Conservation (phyloP, 306 rosid genomes). For the Cucurbita moschata region DNA sequence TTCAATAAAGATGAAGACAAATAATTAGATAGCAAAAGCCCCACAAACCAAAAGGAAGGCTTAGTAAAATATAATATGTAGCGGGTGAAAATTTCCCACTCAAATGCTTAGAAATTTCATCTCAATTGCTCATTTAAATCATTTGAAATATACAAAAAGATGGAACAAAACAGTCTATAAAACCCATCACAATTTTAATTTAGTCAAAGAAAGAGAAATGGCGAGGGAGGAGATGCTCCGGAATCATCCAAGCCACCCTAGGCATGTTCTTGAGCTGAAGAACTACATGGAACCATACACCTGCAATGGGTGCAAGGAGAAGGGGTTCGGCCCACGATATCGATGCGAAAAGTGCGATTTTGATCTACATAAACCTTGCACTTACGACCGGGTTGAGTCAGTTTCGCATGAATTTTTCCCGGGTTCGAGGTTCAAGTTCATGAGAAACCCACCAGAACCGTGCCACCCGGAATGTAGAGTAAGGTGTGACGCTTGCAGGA, state of each 20-base stretch:
- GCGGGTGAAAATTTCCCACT: too few relatives aligned
- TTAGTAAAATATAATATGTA: too few relatives aligned
- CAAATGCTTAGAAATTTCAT: too few relatives aligned
- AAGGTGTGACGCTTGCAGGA: not conserved
- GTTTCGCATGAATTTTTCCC: not conserved
- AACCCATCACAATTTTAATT: too few relatives aligned
- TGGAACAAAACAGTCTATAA: too few relatives aligned
- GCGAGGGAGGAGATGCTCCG: not conserved
- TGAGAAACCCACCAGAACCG: not conserved
- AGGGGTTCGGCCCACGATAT: constrained; percentile 6
- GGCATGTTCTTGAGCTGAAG: not conserved
- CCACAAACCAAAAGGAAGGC: too few relatives aligned
- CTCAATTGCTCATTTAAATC: too few relatives aligned
- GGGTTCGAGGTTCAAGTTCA: not conserved
- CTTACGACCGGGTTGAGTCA: too few relatives aligned
- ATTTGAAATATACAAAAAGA: too few relatives aligned
- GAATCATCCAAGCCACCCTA: not conserved
- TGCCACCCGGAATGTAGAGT: not conserved
- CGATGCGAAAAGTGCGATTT: constrained; percentile 4
- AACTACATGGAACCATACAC: not conserved
- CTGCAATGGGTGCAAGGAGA: constrained; percentile 8
- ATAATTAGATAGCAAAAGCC: too few relatives aligned
- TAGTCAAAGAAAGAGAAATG: too few relatives aligned
- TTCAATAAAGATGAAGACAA: too few relatives aligned
- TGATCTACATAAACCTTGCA: not conserved